phyloP scores from a whole-genome alignment of 2,329 filamentous ascomycete genomes.

The Pseudogymnoascus sp. region DNA sequence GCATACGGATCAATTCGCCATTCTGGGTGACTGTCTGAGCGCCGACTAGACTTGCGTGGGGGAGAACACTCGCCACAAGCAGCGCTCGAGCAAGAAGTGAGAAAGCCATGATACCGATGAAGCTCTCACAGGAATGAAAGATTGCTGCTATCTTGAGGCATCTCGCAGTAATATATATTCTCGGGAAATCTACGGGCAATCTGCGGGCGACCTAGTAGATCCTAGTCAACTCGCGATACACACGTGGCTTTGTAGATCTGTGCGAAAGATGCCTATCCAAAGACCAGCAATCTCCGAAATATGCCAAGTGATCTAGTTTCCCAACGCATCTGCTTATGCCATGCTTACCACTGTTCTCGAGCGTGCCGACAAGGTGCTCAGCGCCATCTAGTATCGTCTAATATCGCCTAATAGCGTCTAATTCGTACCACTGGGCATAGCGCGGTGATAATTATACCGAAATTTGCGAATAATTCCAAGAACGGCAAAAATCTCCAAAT shows the following conservation, averaged over 20 bases:
- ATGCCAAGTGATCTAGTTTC: background rate
- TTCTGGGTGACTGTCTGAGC: conserved; percentile 1
- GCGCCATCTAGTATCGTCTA: no score
- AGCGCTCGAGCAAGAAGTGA: background rate
- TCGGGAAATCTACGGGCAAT: background rate
- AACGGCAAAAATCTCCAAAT: background rate
- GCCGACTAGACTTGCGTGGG: background rate
- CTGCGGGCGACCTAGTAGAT: background rate
- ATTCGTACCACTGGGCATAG: background rate
- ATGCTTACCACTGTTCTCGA: background rate
- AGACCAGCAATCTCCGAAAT: background rate
- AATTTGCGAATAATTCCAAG: background rate
- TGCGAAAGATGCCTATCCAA: background rate
- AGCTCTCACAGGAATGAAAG: background rate
- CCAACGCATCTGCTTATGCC: background rate
- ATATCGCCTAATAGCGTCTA: no score
- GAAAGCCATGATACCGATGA: background rate
- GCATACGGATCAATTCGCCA: background rate
- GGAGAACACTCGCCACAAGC: background rate
- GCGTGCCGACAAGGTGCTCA: background rate
- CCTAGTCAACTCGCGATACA: background rate
- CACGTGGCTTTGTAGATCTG: background rate
- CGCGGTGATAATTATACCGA: background rate
- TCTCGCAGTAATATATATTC: background rate
- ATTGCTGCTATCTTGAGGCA: background rate